phyloP scores from a whole-genome alignment of 805 yeast species.

The Metschnikowia gruessii region DNA sequence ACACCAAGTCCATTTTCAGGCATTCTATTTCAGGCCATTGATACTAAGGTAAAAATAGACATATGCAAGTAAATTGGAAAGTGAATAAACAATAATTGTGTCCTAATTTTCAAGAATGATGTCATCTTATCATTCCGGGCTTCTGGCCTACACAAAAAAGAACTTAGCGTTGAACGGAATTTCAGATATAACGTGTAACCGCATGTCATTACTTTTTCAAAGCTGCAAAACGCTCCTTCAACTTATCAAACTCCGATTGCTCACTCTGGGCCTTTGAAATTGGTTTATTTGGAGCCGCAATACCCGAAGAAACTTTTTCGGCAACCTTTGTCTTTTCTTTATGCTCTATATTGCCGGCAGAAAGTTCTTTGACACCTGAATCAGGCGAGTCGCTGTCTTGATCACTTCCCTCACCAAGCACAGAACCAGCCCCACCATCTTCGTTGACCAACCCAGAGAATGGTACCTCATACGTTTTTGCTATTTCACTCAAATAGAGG shows the following conservation, averaged over 20 bases:
- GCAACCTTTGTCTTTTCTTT: background rate
- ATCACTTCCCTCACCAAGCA: slow-evolving; percentile 23
- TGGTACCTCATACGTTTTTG: slow-evolving; percentile 72
- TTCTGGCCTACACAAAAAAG: no score
- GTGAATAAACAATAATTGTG: no score
- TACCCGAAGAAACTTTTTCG: background rate
- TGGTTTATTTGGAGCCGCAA: slow-evolving; percentile 21
- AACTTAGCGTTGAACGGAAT: no score
- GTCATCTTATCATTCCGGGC: no score
- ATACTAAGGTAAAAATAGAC: no score
- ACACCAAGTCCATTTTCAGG: no score
- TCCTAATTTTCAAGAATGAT: no score
- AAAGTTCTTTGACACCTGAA: slow-evolving; percentile 12
- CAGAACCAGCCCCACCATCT: slow-evolving; percentile 22
- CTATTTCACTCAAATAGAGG: slow-evolving; percentile 74
- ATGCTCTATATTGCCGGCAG: background rate
- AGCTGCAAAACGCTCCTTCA: slow-evolving; percentile 75
- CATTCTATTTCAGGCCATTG: no score
- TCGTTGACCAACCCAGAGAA: slow-evolving; percentile 51
- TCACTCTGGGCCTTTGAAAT: slow-evolving; percentile 23
- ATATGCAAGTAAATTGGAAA: no score
- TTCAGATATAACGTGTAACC: no score
- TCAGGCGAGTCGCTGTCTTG: slow-evolving; percentile 31
- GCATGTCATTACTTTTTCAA: slow-evolving; percentile 35
- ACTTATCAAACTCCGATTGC: slow-evolving; percentile 55